Evolutionary conservation across 2,329 filamentous ascomycete species (phyloP), one percentile per base, ranked within the genome.

Genomic region (Aspergillus sp.): DNA sequence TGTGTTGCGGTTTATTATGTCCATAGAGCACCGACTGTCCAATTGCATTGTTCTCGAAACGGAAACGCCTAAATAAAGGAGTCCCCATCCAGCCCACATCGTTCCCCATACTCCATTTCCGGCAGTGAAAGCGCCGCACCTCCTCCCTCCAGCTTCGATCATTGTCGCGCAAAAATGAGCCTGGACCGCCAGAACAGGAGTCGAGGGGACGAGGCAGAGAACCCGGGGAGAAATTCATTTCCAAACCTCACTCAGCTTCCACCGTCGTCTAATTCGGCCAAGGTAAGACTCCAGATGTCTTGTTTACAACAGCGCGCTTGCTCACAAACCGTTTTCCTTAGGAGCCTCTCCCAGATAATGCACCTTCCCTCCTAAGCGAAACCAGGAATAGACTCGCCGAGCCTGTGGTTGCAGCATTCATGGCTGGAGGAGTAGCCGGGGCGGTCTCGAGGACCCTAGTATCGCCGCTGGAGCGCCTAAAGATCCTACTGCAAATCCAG

Each of bases 371-470:
- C 5, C 15, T 54, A 20, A 32, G 36, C 29, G 41, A 42, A 29
- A 39, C 51, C 15, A 57, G 37, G 35, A 50, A 52, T n/a, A 58
- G 51, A 24, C 30, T 95, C 41, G 81, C 86, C 7, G 82, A 93
- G 43, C 88, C 89, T 3, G 80, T 95, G 24, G 66, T 86, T 20
- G 89, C 91, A 26, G 88, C 91, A 20, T 98, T 98, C 54, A 82
- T 93, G 51, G 91, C 86, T 17, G 91, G 91, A 40, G 91, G 91
- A 45, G 78, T 95, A 14, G 91, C 91, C 11, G 91, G 91, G 37
- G 91, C 91, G 26, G 89, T 98, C n/a, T 96, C 91, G 19, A 78
- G 91, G 55, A 98, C 91, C 15, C 89, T 96, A 29, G 91, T 98
- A 4, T 96, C 89, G 11, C 91, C 91, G 3, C 76, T 98, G 24